Conservation (phyloP, 495 filamentous ascomycete genomes). For the Penicillium antarcticum region DNA sequence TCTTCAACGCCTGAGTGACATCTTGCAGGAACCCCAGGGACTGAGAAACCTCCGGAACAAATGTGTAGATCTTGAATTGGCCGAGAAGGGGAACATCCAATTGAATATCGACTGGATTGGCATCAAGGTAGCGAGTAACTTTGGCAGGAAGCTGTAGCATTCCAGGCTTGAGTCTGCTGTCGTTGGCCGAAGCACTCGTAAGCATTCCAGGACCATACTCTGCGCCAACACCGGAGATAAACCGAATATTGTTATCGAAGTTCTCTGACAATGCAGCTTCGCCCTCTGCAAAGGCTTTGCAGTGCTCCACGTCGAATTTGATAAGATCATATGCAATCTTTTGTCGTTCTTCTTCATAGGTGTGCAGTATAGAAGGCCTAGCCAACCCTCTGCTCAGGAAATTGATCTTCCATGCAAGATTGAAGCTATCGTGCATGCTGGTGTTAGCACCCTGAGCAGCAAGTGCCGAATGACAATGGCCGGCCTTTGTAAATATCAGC, state of each 20-base stretch:
- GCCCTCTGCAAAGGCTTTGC: constrained; percentile 54
- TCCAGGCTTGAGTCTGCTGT: constrained; percentile 44
- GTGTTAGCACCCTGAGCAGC: constrained; percentile 89
- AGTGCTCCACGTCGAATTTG: constrained; percentile 62
- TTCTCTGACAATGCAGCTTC: constrained; percentile 59
- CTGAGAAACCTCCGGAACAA: constrained; percentile 53
- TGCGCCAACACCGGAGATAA: constrained; percentile 65
- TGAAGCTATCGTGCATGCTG: constrained; percentile 75
- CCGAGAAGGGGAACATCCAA: constrained; percentile 68
- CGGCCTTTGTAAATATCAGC: constrained; percentile 26
- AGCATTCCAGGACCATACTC: constrained; percentile 59
- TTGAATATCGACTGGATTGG: constrained; percentile 69
- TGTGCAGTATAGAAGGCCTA: constrained; percentile 56
- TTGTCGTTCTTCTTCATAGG: constrained; percentile 71
- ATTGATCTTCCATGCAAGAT: constrained; percentile 82
- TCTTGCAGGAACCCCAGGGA: constrained; percentile 50
- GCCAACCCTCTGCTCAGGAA: constrained; percentile 62
- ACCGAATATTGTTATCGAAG: constrained; percentile 62
- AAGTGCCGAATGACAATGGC: constrained; percentile 80
- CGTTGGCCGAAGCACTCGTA: constrained; percentile 32
- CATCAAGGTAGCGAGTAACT: constrained; percentile 64
- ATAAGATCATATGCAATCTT: constrained; percentile 72
- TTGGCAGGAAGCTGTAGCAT: constrained; percentile 59
- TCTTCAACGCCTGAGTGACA: constrained; percentile 44
- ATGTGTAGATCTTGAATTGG: constrained; percentile 66